Conservation (phyloP, 2,329 filamentous ascomycete species). For the Dryadomyces quercivorus region DNA sequence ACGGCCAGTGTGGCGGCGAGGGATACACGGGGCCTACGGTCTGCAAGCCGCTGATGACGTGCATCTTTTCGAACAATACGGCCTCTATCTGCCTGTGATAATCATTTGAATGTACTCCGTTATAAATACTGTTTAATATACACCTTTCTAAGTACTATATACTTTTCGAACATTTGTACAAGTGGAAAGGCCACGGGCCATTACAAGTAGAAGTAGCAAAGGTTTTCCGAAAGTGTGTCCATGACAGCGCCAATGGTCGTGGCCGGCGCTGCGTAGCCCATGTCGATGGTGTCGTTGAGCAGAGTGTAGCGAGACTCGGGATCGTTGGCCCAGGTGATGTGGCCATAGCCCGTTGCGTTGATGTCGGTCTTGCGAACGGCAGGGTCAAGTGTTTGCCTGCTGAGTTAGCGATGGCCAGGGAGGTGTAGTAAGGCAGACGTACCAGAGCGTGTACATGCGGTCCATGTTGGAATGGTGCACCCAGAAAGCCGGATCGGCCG, state of each 20-base stretch:
- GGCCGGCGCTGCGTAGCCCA: slow-evolving; percentile 17
- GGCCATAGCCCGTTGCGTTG: slow-evolving; percentile 16
- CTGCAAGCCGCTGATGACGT: not conserved
- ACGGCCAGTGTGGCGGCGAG: not conserved
- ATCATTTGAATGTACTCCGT: not conserved
- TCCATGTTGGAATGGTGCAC: slow-evolving; percentile 11
- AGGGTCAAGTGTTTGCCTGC: slow-evolving; percentile 14
- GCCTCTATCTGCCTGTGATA: not conserved
- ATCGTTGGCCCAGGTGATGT: slow-evolving; percentile 18
- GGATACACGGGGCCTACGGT: not conserved
- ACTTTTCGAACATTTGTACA: no score
- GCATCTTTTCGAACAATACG: not conserved
- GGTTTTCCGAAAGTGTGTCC: slow-evolving; percentile 16
- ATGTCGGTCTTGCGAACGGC: slow-evolving; percentile 15
- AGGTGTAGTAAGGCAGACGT: no score
- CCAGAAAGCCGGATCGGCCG: slow-evolving; percentile 14
- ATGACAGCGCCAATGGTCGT: slow-evolving; percentile 17
- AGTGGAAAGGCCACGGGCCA: no score
- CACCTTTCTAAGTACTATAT: no score
- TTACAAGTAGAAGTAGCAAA: slow-evolving; percentile 18
- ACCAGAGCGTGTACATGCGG: slow-evolving; percentile 9
- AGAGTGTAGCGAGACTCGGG: slow-evolving; percentile 14
- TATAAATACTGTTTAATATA: no score
- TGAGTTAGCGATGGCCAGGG: no score
- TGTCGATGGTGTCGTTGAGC: slow-evolving; percentile 17